A percentile compares a stretch with the other conserved stretches of the same genome.
Evolutionary conservation across 345 rosid genomes (phyloP).

Genomic region (Cardamine chenopodiifolia): DNA sequence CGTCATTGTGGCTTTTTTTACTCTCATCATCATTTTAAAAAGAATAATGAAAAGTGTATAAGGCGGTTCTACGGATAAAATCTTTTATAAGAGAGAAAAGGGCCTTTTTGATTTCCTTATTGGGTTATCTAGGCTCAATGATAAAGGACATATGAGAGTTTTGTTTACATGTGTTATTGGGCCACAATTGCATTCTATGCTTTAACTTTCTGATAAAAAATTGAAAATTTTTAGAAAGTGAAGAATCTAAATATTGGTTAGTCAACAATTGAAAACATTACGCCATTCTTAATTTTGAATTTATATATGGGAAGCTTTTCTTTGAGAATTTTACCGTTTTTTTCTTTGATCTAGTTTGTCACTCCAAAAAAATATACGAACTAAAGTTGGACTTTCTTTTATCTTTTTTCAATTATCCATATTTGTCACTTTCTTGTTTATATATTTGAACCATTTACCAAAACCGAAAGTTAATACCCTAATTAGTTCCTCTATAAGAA

Average conservation of each 20-base stretch:
- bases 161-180: neutral
- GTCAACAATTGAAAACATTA: neutral
- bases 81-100: neutral
- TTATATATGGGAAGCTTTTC: neutral
- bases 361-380: neutral
- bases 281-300: neutral
- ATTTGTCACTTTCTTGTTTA: neutral
- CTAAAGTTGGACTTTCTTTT: too few species aligned
- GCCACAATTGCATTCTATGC: neutral
- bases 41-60: neutral
- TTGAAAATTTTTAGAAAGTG: neutral
- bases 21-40: neutral
- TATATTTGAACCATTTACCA: too few species aligned
- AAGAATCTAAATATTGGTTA: neutral
- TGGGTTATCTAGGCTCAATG: neutral
- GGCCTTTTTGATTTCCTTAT: neutral
- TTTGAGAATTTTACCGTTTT: neutral
- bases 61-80: constrained; percentile 8
- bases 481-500: neutral
- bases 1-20: constrained; percentile 36
- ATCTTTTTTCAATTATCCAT: neutral
- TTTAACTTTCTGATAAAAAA: too few species aligned
- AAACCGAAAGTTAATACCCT: neutral
- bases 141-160: neutral
- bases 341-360: too few species aligned